Evolutionary conservation across 495 filamentous ascomycete species (phyloP).

Genomic region (Aspergillus baeticus): DNA sequence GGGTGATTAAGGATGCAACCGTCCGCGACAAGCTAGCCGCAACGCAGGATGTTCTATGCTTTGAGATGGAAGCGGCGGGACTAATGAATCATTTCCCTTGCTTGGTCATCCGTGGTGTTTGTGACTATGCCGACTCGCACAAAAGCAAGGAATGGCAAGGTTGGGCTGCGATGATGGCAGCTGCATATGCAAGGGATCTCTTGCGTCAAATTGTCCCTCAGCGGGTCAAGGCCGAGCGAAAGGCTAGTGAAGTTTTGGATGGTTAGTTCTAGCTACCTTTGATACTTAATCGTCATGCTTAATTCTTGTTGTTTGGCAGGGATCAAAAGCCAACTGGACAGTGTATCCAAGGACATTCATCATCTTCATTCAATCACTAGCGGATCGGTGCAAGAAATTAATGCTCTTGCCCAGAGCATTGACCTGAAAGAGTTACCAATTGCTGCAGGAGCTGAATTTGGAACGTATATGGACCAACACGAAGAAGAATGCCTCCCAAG

Average conservation of each 20-base stretch:
- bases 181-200: slow-evolving; percentile 4
- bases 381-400: not conserved
- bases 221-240: not conserved
- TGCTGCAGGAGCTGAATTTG: slow-evolving; percentile 3
- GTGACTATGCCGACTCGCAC: slow-evolving; percentile 4
- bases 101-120: slow-evolving; percentile 1
- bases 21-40: slow-evolving; percentile 28
- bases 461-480: not conserved
- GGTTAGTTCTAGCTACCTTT: not conserved
- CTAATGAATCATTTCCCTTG: slow-evolving; percentile 2
- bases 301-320: not conserved
- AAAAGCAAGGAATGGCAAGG: not conserved
- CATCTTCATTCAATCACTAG: not conserved
- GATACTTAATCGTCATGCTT: not conserved
- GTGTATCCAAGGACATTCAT: not conserved
- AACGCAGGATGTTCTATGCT: slow-evolving; percentile 32
- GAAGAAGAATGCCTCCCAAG: slow-evolving; percentile 1
- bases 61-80: slow-evolving; percentile 13
- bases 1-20: slow-evolving; percentile 18
- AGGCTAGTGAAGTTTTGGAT: not conserved
- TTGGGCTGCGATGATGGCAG: not conserved
- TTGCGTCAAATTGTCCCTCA: slow-evolving; percentile 3
- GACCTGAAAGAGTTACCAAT: slow-evolving; percentile 1
- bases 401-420: not conserved
- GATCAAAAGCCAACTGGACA: not conserved